Conservation (phyloP, 306 rosid genomes). For the Rosa chinensis region DNA sequence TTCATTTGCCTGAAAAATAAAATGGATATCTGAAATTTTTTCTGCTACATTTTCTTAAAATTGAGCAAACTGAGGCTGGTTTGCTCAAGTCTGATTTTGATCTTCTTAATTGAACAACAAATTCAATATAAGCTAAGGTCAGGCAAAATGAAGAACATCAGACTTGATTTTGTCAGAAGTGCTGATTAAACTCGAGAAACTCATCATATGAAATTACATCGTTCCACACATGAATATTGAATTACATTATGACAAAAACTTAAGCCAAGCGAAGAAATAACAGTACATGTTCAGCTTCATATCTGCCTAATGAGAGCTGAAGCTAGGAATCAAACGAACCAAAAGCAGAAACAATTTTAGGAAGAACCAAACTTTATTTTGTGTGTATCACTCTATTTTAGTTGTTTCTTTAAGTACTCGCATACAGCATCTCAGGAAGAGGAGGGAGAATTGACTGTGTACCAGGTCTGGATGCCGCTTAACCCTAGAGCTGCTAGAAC, state of each 20-base stretch:
- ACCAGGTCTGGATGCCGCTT: slow-evolving; percentile 18
- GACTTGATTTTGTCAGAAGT: background rate
- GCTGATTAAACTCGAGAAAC: background rate
- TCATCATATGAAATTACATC: background rate
- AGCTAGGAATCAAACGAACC: background rate
- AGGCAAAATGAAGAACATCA: background rate
- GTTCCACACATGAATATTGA: background rate
- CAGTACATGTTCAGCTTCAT: background rate
- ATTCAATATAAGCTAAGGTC: background rate
- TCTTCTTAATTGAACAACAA: background rate
- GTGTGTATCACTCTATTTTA: background rate
- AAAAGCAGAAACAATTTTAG: background rate
- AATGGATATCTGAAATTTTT: background rate
- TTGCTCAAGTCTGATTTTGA: background rate
- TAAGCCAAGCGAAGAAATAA: background rate
- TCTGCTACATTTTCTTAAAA: background rate
- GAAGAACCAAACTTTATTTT: background rate
- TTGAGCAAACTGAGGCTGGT: no score
- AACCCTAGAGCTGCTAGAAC: slow-evolving; percentile 3
- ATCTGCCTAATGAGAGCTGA: background rate
- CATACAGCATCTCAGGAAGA: background rate
- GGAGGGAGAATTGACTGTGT: background rate
- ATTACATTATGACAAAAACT: background rate
- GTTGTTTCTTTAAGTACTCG: background rate
- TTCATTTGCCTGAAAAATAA: background rate